Evolutionary conservation across 2,329 filamentous ascomycete genomes (phyloP).

Genomic region (Cordyceps sp.): DNA sequence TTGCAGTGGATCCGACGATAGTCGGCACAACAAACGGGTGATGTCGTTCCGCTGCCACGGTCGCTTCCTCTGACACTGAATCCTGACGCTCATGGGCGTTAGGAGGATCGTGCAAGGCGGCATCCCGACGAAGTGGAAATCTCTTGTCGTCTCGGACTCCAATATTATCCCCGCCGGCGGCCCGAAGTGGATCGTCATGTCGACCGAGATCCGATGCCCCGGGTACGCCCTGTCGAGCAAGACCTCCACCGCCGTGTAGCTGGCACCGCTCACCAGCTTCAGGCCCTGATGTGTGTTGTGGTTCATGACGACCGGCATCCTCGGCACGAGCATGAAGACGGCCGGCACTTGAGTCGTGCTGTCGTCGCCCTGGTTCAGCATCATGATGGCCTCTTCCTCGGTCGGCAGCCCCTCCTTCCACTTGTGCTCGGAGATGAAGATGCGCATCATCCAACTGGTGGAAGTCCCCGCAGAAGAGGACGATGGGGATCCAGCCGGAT

Average conservation of each 20-base stretch:
- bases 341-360: conserved; percentile 1
- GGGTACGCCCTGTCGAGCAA: conserved; percentile 1
- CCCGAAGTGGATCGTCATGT: not conserved
- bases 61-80: not conserved
- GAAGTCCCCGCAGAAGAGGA: conserved; percentile 1
- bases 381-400: not conserved
- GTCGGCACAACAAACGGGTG: no score
- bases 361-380: conserved; percentile 1
- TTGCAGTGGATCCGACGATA: no score
- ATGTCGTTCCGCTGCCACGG: not conserved
- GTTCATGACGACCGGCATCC: not conserved
- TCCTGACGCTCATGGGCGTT: not conserved
- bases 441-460: not conserved
- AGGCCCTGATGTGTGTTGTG: conserved; percentile 1
- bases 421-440: not conserved
- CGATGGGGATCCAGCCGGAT: not conserved
- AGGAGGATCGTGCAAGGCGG: not conserved
- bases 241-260: conserved; percentile 1
- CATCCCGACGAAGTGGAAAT: conserved; percentile 1
- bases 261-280: not conserved
- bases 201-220: not conserved
- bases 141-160: not conserved
- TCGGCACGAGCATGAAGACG: conserved; percentile 1
- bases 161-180: not conserved
- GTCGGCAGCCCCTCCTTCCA: not conserved